phyloP scores from a whole-genome alignment of 2,329 filamentous ascomycete species.

The Penicillium sumatraense region DNA sequence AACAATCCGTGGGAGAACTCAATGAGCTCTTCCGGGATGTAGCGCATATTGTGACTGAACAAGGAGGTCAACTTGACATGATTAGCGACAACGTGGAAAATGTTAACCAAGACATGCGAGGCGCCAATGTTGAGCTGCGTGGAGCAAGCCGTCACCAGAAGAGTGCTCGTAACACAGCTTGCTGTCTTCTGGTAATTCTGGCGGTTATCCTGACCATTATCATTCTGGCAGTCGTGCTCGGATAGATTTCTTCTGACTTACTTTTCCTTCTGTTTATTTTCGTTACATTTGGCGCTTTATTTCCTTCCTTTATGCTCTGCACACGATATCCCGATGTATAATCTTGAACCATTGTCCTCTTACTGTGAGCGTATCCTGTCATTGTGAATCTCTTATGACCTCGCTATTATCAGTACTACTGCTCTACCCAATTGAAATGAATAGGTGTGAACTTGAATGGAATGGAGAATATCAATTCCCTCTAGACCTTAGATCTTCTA shows the following conservation, averaged over 20 bases:
- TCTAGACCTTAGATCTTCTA: slow-evolving; percentile 21
- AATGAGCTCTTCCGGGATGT: slow-evolving; percentile 98
- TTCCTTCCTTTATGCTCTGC: slow-evolving; percentile 23
- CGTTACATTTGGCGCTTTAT: slow-evolving; percentile 14
- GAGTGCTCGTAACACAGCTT: slow-evolving; percentile 91
- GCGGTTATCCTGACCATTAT: slow-evolving; percentile 88
- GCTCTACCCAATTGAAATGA: background rate
- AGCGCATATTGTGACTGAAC: slow-evolving; percentile 94
- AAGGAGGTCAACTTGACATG: slow-evolving; percentile 84
- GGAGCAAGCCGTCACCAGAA: slow-evolving; percentile 92
- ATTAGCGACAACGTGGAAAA: slow-evolving; percentile 88
- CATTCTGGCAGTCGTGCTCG: slow-evolving; percentile 80
- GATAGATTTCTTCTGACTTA: slow-evolving; percentile 49
- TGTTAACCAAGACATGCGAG: slow-evolving; percentile 78
- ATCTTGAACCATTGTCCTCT: slow-evolving; percentile 13
- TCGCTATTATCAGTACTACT: no score
- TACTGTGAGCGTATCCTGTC: slow-evolving; percentile 10
- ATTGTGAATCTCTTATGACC: background rate
- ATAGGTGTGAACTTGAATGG: slow-evolving; percentile 19
- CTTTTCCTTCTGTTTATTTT: slow-evolving; percentile 23
- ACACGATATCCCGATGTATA: slow-evolving; percentile 41
- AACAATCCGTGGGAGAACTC: slow-evolving; percentile 91
- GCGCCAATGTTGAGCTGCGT: slow-evolving; percentile 83
- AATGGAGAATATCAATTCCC: slow-evolving; percentile 32
- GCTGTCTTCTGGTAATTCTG: slow-evolving; percentile 86